Evolutionary conservation across 345 rosid species (phyloP), one percentile per base, ranked within the genome.

Genomic region (Physaria fendleri): DNA sequence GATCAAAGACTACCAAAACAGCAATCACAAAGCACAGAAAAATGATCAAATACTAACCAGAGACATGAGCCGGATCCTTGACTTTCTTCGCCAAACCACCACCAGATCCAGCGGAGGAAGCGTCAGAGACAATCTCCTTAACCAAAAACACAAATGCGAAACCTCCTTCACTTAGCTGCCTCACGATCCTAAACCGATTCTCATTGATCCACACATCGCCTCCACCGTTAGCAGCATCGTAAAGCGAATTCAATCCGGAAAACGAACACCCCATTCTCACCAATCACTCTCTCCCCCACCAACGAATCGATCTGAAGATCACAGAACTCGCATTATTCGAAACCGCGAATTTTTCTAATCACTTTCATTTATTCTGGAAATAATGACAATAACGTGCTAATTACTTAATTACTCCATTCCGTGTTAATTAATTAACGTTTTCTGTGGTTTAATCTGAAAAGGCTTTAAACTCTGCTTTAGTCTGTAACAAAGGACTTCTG

Each of bases 191-290:
- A 82, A 79, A 93, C 46, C 92, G 66, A 83, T 89, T 90, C 57
- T 93, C 99, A 61, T 93, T 92, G 91, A 92, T 92, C 98, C 98
- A 92, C 9, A 88, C 95, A 45, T 92, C 98, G 22, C 86, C 97
- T 64, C 87, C 97, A 0, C 97, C 91, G 43, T 86, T 84, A 2
- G 78, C 99, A 59, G 88, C 79, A 74, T 83, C 97, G 90, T 93
- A 93, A 3, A 93, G 74, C 39, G 97, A 82, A 61, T 90, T 87
- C 76, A 93, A 72, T 53, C 99, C 99, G 4, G 99, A 93, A 71
- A 93, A 85, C 51, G 90, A 54, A 75, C 99, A 94, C 7, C 99
- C 96, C 97, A 85, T 56, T 7, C 64, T 64, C 37, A 41, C 45
- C 23, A 42, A 22, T 12, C 23, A 27, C 27, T 34, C 41, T 42